phyloP scores from a whole-genome alignment of 192 early-diverging fungal genomes.

The Podila clonocystis region DNA sequence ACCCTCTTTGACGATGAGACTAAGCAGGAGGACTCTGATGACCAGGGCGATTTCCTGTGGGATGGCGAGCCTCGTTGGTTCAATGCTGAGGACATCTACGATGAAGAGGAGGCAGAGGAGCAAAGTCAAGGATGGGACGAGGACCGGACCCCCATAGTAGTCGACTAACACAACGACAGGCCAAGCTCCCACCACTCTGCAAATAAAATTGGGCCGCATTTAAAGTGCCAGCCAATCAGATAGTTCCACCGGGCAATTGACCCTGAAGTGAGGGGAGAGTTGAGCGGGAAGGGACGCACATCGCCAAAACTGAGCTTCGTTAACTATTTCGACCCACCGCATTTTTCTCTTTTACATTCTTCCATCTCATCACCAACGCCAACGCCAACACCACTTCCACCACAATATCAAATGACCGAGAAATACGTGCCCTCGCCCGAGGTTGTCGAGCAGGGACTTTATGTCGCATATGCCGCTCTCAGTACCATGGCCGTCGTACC shows the following conservation, averaged over 20 bases:
- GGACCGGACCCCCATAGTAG: not conserved
- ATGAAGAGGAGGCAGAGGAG: not conserved
- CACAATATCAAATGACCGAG: conserved; percentile 25
- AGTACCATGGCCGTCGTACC: conserved; percentile 87
- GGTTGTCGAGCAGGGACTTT: conserved; percentile 57
- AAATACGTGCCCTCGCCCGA: conserved; percentile 48
- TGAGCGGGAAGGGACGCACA: not conserved
- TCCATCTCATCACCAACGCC: conserved; percentile 3
- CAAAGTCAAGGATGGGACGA: not conserved
- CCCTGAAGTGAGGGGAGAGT: not conserved
- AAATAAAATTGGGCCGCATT: not conserved
- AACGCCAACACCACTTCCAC: not conserved
- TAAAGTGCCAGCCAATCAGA: conserved; percentile 24
- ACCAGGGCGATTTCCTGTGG: not conserved
- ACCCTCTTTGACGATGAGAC: conserved; percentile 10
- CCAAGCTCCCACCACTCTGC: not conserved
- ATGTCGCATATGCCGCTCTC: conserved; percentile 87
- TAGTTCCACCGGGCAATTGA: conserved; percentile 20
- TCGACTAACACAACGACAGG: not conserved
- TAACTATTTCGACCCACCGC: not conserved
- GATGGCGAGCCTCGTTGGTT: not conserved
- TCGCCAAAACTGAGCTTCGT: too few species aligned
- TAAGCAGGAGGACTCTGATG: not conserved
- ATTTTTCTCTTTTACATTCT: conserved; percentile 8
- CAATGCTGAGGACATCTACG: not conserved